These are phyloP conservation scores for Monascus ruber DNA, from an alignment of 2,329 filamentous ascomycete species.

Conservation along the genomic window DNA sequence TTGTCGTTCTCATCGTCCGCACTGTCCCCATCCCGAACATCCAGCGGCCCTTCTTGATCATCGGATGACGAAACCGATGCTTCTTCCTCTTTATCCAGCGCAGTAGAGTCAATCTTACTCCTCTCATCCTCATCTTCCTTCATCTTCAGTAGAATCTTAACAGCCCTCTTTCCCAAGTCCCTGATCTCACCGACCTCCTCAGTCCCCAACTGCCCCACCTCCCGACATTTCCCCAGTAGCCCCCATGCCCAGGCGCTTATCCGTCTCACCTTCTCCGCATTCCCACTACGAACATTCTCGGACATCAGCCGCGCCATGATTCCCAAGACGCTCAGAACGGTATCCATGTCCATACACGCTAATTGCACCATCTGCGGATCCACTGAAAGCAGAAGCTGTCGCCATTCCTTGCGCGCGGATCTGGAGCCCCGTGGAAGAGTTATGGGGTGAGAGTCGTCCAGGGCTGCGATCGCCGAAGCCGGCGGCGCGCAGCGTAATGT, in stretches of 20 bases:
- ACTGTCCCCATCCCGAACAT: not conserved
- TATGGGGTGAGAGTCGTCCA: conserved; percentile 43
- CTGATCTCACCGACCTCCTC: conserved; percentile 65
- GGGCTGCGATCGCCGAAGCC: conserved; percentile 38
- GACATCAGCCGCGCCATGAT: conserved; percentile 47
- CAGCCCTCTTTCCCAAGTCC: conserved; percentile 68
- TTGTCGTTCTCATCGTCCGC: not conserved
- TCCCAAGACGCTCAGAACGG: conserved; percentile 54
- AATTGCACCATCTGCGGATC: conserved; percentile 41
- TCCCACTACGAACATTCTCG: conserved; percentile 51
- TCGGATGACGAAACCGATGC: not conserved
- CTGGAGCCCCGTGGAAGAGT: conserved; percentile 44
- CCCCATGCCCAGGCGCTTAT: conserved; percentile 81
- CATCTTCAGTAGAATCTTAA: conserved; percentile 35
- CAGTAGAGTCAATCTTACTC: conserved; percentile 10
- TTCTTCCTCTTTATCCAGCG: not conserved
- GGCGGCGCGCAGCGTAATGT: conserved; percentile 49
- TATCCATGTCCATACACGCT: conserved; percentile 46
- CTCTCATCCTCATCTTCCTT: conserved; percentile 30
- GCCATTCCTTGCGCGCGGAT: conserved; percentile 47
- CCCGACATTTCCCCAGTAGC: conserved; percentile 62
- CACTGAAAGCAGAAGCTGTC: conserved; percentile 24
- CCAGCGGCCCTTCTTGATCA: not conserved
- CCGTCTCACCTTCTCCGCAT: conserved; percentile 49
- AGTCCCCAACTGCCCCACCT: conserved; percentile 62